Evolutionary conservation across 305 asterid species (phyloP).

Genomic region (Rubia occidens): DNA sequence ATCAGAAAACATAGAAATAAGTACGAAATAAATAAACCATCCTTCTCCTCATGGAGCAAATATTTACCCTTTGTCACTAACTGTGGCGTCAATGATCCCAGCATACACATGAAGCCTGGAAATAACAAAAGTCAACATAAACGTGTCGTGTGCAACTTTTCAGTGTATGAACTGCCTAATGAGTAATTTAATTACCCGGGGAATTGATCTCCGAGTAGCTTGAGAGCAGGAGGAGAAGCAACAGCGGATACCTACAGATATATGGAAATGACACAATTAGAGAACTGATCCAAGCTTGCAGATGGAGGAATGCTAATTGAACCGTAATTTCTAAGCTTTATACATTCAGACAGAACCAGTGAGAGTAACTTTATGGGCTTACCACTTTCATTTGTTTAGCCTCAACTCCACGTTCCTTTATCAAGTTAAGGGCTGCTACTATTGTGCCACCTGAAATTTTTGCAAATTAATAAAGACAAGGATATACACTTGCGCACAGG

Average conservation of each 20-base stretch:
- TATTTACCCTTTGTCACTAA: constrained; percentile 76
- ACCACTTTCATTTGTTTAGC: constrained; percentile 85
- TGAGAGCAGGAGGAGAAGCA: constrained; percentile 96
- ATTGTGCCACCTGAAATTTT: constrained; percentile 65
- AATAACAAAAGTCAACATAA: constrained; percentile 12
- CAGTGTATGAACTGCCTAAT: neutral
- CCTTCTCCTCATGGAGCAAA: neutral
- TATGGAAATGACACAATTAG: neutral
- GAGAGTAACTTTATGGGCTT: constrained; percentile 19
- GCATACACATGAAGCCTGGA: constrained; percentile 86
- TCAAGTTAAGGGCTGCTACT: constrained; percentile 71
- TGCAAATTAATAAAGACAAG: neutral
- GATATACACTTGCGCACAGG: neutral
- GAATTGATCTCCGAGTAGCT: constrained; percentile 68
- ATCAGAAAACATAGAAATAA: constrained; percentile 7
- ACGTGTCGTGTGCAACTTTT: neutral
- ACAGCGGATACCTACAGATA: constrained; percentile 66
- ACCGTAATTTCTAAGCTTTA: neutral
- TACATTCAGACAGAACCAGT: neutral
- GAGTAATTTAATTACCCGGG: constrained; percentile 55
- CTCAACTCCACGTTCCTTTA: constrained; percentile 71
- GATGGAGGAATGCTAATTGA: constrained; percentile 4
- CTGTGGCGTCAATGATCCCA: constrained; percentile 73
- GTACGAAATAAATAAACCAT: neutral
- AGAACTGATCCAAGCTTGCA: neutral